These are phyloP conservation scores for Marchantia paleacea DNA, from an alignment of 225 moss, liverwort and hornwort genomes.

Conservation along the genomic window DNA sequence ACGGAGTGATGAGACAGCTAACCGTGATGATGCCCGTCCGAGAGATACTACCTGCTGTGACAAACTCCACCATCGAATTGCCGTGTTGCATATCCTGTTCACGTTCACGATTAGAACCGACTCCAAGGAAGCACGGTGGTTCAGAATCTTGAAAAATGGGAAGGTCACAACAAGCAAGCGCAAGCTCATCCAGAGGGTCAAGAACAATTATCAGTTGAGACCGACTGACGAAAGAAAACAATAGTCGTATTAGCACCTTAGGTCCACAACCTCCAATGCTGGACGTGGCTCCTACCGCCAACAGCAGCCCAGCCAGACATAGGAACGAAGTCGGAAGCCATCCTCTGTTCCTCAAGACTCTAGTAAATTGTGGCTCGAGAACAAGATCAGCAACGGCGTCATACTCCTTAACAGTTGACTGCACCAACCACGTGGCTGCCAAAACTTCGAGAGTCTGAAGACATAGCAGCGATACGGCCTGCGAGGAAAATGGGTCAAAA, in stretches of 20 bases:
- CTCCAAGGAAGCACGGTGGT: not conserved
- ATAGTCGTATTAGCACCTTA: not conserved
- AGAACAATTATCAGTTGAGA: not conserved
- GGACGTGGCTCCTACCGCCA: conserved; percentile 28
- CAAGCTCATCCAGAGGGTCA: not conserved
- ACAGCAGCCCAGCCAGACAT: conserved; percentile 41
- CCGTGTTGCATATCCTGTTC: conserved; percentile 6
- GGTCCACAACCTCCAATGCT: not conserved
- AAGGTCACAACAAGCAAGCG: too few species aligned
- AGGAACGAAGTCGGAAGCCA: conserved; percentile 55
- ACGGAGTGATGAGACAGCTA: conserved; percentile 61
- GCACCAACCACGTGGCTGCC: conserved; percentile 58
- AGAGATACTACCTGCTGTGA: conserved; percentile 28
- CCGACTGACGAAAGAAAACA: not conserved
- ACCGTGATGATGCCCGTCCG: conserved; percentile 43
- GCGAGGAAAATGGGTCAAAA: conserved; percentile 12
- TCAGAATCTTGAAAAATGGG: not conserved
- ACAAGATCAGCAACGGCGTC: conserved; percentile 33
- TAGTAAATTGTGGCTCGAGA: conserved; percentile 43
- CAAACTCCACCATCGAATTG: conserved; percentile 10
- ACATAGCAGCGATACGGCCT: conserved; percentile 51
- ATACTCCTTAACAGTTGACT: conserved; percentile 49
- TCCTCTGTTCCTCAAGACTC: conserved; percentile 53
- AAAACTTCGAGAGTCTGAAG: conserved; percentile 54
- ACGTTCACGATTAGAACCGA: not conserved